Evolutionary conservation across 2,329 filamentous ascomycete species (phyloP).

Genomic region (Claviceps capensis): DNA sequence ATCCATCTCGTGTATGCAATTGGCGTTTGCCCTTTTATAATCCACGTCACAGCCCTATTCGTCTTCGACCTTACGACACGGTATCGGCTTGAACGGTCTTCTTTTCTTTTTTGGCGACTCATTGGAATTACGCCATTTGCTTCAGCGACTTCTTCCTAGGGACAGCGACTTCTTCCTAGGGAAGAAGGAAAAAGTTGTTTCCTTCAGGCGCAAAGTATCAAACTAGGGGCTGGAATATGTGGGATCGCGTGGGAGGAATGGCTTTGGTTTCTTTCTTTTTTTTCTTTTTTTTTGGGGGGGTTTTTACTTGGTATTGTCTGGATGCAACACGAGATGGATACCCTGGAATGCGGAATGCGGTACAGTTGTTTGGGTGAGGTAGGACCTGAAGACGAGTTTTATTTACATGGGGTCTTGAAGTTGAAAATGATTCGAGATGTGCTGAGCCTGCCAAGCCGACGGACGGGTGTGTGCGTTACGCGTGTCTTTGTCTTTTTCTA

Average conservation of each 20-base stretch:
- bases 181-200: neutral
- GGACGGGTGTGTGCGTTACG: neutral
- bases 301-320: neutral
- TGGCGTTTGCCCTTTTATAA: neutral
- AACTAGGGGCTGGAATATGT: neutral
- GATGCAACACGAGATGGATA: neutral
- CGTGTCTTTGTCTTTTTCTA: too few species aligned
- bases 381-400: neutral
- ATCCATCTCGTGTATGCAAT: neutral
- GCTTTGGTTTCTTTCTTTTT: neutral
- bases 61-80: neutral
- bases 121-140: neutral
- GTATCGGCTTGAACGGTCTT: neutral
- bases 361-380: neutral
- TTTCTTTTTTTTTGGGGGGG: neutral
- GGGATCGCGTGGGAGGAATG: neutral
- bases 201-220: neutral
- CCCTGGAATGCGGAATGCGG: neutral
- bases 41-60: neutral
- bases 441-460: neutral
- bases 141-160: neutral
- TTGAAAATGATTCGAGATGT: too few species aligned
- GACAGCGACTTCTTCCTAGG: neutral
- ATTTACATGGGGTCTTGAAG: too few species aligned
- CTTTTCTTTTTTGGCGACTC: neutral